These are phyloP conservation scores for Sporothrix protearum DNA, from an alignment of 2,329 filamentous ascomycete species.

Conservation along the genomic window DNA sequence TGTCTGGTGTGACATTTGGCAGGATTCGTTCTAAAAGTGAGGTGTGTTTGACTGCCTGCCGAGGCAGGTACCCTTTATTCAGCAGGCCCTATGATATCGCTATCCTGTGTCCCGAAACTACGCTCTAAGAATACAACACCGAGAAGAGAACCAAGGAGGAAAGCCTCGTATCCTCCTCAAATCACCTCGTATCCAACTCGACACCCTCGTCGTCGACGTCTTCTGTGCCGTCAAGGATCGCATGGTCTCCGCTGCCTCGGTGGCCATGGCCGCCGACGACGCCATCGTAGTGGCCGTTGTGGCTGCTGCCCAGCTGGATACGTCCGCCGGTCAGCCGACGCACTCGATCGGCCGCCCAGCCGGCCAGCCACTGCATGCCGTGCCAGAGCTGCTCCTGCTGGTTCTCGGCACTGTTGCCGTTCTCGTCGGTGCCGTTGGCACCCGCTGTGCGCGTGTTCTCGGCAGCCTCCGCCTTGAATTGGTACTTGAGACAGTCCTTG, in stretches of 20 bases:
- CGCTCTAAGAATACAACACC: background rate
- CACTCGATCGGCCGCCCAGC: constrained; percentile 58
- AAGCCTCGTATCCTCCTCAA: too few relatives aligned
- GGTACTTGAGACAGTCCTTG: constrained; percentile 95
- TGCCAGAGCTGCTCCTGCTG: constrained; percentile 67
- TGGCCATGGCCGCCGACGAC: constrained; percentile 30
- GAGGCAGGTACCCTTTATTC: background rate
- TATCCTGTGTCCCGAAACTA: background rate
- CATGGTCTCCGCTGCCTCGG: constrained; percentile 31
- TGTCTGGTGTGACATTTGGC: background rate
- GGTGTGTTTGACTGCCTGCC: background rate
- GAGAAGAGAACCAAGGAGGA: too few relatives aligned
- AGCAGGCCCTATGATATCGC: background rate
- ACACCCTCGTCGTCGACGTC: constrained; percentile 46
- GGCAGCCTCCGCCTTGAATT: constrained; percentile 90
- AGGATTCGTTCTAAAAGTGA: background rate
- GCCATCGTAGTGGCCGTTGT: constrained; percentile 31
- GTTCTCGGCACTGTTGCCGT: constrained; percentile 51
- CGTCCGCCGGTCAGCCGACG: constrained; percentile 51
- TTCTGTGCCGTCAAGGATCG: constrained; percentile 51
- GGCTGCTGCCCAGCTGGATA: constrained; percentile 48
- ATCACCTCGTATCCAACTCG: constrained; percentile 39
- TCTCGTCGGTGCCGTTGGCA: constrained; percentile 47
- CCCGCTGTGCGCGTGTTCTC: constrained; percentile 60
- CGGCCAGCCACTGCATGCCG: constrained; percentile 49